Base-by-base conservation (phyloP, 2,329 filamentous ascomycete genomes). In the Trichoderma arundinaceum region DNA sequence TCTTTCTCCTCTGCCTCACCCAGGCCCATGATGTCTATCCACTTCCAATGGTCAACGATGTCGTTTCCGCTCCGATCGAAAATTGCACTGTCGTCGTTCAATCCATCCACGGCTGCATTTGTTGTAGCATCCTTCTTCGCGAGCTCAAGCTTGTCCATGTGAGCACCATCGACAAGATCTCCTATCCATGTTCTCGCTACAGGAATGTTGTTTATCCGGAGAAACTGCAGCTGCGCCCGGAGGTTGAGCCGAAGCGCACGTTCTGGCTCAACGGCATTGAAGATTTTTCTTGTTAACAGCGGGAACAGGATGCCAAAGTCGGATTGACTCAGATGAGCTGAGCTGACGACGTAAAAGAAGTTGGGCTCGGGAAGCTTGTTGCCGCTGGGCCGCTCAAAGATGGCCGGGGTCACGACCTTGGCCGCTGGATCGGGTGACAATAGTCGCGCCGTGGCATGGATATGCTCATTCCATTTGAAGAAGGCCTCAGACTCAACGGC, bases 251-350 rank as follows among this genome's bases (percentile, higher is more conserved):
- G 80, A 57, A 90, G 74, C 0, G 84, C 82, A 12, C 86, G 80
- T 72, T 88, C 86, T 0, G 87, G 87, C 59, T 86, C 80, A 53
- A 84, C 82, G 0, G 84, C 83, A 1, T 81, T 81, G 69, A 88
- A 86, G 8, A 88, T 81, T 69, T 81, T 83, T 71, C 82, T 84
- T 8, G 85, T 87, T 53, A 89, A 71, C 84, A 88, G 90, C 0
- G 92, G 92, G 73, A 96, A 96, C 22, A 96, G 78, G 28, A 95
- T 79, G 41, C 91, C 92, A 71, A 95, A 96, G 73, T 96, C 92
- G 19, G 88, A 91, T 77, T 96, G 92, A 66, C 86, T 92, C 32
- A 96, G 83, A 74, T 96, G 92, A 0, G 92, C 91, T n/a, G 89
- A 90, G 51, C 85, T 81, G 13, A 83, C 75, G 2, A 92, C 88